Base-by-base conservation (phyloP, 2,329 filamentous ascomycete species). In the Emergomyces africanus region DNA sequence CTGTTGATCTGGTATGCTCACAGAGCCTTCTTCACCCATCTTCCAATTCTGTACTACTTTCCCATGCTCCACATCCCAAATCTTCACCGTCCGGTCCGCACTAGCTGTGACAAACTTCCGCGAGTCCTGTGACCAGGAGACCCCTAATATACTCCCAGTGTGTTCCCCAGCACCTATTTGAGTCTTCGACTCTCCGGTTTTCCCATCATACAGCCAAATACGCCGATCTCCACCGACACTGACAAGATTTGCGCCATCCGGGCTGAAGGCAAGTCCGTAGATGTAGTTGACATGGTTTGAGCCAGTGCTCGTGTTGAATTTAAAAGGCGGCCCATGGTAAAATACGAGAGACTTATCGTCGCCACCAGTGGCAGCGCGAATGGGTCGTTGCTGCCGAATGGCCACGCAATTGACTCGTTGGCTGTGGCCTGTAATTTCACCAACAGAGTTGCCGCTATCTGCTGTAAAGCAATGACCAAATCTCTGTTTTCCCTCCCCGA, bases 161-260 rank as follows among this genome's bases (percentile, higher is more conserved):
- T 99, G 94, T 64, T 92, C 86, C 10, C 87, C 88, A 61, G 77
- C 75, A 8, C 73, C 71, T 66, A 99, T 86, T 65, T 89, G 81
- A 61, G 78, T 82, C 50, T 84, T 88, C 0, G 87, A 81, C 70
- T 96, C 90, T 35, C 94, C 94, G 18, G 90, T 96, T 80, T 95
- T 96, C 62, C 92, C 94, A 71, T 99, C 90, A 71, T 96, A 99
- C 10, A 99, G 78, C 79, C 94, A 95, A 64, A 99, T 96, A 69
- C 83, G 84, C 71, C 86, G 86, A 74, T 99, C 94, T n/a, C 88
- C 90, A 42, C 94, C 92, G 1, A 96, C 92, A 57, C 88, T 96
- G 39, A 94, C 88, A 62, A 99, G 78, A 42, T 79, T 78, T 46
- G 79, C 84, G 53, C 94, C 94, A 70, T 97, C 91, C 0, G 92